Base-by-base conservation (phyloP, 768 basidiomycete genomes). In the Polyporus arcularius region DNA sequence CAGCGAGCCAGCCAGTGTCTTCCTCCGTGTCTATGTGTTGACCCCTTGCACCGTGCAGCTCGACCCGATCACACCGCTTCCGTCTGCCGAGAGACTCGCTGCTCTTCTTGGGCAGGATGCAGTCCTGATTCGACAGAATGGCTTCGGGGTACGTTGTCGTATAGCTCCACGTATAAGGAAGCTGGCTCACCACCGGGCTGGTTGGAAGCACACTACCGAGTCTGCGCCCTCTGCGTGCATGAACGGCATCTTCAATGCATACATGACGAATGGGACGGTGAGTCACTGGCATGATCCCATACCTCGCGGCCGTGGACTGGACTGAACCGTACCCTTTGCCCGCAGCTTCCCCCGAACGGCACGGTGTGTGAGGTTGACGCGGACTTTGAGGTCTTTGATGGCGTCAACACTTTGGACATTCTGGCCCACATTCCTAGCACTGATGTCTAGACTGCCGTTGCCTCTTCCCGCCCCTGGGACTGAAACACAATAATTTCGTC, bases 261-360 rank as follows among this genome's bases (percentile, higher is more conserved):
- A 59, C 15, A 15, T 59, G 9, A n/a, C 21, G 4, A 59, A 59
- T 26, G 58, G 58, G 5, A 53, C 58, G 38, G 58, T 59, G 14
- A 42, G 51, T 41, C 7, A 11, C 35, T 35, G 35, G 21, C 21
- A 26, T 26, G 21, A 1, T 26, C 35, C 7, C 11, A 35, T 35
- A 35, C 3, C 11, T 7, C 21, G 21, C 21, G 35, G 35, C 6
- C 35, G 35, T 35, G 11, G 35, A 6, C 7, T 11, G 35, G 35
- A 11, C 11, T 35, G 35, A 35, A 11, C 1, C 35, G 35, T 35
- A 35, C 1, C 35, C 35, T 35, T 35, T 3, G 35, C 2, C 1
- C 43, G 46, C 4, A 48, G 46, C 21, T 48, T 26, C 46, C 46
- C 4, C 11, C 46, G 8, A 48, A 48, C 46, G 28, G 28, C 46